Conservation (phyloP, 305 asterid genomes). For the Fraxinus nigra region DNA sequence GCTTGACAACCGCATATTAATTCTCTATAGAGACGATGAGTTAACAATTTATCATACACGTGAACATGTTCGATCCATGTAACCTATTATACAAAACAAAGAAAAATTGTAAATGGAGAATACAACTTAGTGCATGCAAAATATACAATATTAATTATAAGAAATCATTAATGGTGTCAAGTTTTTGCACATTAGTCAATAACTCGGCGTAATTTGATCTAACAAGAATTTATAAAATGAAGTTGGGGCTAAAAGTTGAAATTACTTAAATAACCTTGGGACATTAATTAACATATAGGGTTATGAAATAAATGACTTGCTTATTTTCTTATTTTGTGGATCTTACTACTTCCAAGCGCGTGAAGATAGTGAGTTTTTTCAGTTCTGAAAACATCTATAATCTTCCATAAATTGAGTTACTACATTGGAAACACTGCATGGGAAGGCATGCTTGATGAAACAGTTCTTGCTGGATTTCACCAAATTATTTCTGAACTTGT, state of each 20-base stretch:
- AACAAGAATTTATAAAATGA: background rate
- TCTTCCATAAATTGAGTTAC: background rate
- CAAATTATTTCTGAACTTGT: background rate
- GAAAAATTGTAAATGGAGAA: background rate
- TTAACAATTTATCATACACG: constrained; percentile 56
- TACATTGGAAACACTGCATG: background rate
- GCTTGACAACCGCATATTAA: constrained; percentile 47
- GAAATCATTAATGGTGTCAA: background rate
- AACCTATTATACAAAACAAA: constrained; percentile 35
- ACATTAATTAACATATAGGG: background rate
- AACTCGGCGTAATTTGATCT: background rate
- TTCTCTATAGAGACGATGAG: constrained; percentile 56
- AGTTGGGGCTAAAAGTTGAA: background rate
- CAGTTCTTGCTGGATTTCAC: background rate
- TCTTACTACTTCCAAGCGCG: background rate
- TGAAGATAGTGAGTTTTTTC: background rate
- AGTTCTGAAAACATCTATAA: background rate
- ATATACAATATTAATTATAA: background rate
- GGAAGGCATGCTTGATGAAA: background rate
- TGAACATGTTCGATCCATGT: constrained; percentile 86
- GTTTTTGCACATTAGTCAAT: background rate
- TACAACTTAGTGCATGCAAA: background rate
- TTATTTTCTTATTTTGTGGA: background rate
- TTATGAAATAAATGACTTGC: background rate
- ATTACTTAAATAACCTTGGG: background rate